A percentile compares a stretch with the other conserved stretches of the same genome.
These are phyloP conservation scores for Coleophoma eucalyptorum DNA, from an alignment of 2,329 filamentous ascomycete genomes.

Conservation along the genomic window DNA sequence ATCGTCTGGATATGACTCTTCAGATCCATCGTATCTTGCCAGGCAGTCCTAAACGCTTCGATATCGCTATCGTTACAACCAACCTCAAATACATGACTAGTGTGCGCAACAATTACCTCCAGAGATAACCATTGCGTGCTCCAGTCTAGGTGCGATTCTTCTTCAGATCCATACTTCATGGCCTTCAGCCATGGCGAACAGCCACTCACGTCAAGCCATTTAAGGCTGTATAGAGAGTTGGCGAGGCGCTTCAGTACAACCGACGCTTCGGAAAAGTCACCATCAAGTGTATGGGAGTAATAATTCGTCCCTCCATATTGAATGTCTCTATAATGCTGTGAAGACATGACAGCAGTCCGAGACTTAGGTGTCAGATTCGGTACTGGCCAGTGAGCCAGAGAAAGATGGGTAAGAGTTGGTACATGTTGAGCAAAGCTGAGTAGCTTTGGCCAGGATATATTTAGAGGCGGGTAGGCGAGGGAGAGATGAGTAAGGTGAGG, in stretches of 20 bases:
- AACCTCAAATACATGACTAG: neutral
- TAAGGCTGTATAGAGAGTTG: conserved; percentile 50
- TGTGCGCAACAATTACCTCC: neutral
- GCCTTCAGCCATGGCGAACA: conserved; percentile 47
- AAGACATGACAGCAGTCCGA: conserved; percentile 41
- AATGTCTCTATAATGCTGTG: conserved; percentile 36
- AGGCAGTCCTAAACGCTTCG: neutral
- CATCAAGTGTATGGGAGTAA: conserved; percentile 54
- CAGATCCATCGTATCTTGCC: neutral
- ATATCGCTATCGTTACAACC: neutral
- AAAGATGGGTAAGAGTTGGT: conserved; percentile 54
- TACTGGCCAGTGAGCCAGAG: conserved; percentile 58
- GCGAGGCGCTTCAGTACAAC: conserved; percentile 51
- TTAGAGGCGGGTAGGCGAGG: conserved; percentile 37
- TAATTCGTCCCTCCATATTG: conserved; percentile 51
- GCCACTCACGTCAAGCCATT: conserved; percentile 59
- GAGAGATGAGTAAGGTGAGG: conserved; percentile 59
- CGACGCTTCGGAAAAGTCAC: conserved; percentile 57
- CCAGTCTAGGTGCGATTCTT: conserved; percentile 7
- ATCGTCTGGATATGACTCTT: conserved; percentile 1
- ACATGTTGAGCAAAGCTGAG: conserved; percentile 49
- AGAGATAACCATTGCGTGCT: conserved; percentile 4
- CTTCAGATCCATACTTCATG: conserved; percentile 3
- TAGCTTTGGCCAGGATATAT: conserved; percentile 55
- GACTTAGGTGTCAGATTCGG: conserved; percentile 55